Base-by-base conservation (phyloP, 1,284 basidiomycete genomes). In the Anthracocystis setariae region DNA sequence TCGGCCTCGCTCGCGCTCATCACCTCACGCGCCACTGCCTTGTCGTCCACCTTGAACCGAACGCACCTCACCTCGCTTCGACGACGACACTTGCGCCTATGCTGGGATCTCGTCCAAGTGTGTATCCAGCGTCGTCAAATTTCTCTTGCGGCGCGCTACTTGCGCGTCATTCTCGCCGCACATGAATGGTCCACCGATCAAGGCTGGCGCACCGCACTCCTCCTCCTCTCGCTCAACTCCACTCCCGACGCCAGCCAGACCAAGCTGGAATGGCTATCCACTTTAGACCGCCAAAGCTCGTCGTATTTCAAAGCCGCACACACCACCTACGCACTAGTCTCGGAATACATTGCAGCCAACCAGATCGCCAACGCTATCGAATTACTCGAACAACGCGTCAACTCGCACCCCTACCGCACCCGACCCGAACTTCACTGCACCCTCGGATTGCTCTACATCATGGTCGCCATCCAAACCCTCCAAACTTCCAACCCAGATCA, bases 361-460 rank as follows among this genome's bases (percentile, higher is more conserved):
- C 27, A 53, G 2, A 25, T 69, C n/a, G 46, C n/a, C 17, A 56
- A 56, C 12, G 61, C 65, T 8, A 64, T 73, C 18, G 65, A 66
- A 18, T 17, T 65, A 27, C 27, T 69, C 10, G 66, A 70, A 23
- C 46, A 53, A 23, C 25, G 65, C 2, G 56, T 70, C 17, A 60
- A 51, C 39, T 9, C 62, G 8, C 55, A 57, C 24, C 65, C 70
- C 8, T 73, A 73, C 46, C 60, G 61, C 13, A 25, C 5, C 0
- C 50, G 52, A 2, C 64, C 60, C 1, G 27, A 55, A n/a, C 33
- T 72, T 3, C 69, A 72, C 27, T 24, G 27, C 13, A 12, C 46
- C 5, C 21, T 72, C 17, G 69, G 69, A 0, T 55, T 63, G 52
- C 42, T 72, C 40, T 71, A 71, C n/a, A 21, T 71, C 15, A 61